phyloP scores from a whole-genome alignment of 768 basidiomycete species.

The Russula brevipes region DNA sequence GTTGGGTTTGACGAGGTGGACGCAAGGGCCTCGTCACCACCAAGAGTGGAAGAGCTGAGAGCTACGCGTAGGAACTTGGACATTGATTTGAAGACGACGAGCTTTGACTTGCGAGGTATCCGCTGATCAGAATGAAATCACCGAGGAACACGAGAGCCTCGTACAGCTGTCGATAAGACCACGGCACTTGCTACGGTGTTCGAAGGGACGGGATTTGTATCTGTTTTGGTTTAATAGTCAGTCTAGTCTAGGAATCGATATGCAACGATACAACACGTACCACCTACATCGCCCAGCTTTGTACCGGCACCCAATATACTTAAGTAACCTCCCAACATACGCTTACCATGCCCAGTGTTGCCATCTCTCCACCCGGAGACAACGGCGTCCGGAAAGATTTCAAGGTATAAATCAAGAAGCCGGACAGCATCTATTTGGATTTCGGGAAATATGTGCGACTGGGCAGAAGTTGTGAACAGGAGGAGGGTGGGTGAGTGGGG shows the following conservation, averaged over 20 bases:
- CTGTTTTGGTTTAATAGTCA: conserved; percentile 23
- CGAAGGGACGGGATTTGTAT: conserved; percentile 36
- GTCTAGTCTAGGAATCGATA: background rate
- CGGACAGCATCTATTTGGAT: conserved; percentile 87
- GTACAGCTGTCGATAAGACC: conserved; percentile 57
- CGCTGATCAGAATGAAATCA: background rate
- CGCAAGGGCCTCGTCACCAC: conserved; percentile 3
- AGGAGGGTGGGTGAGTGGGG: conserved; percentile 76
- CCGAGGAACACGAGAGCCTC: conserved; percentile 25
- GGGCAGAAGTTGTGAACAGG: conserved; percentile 83
- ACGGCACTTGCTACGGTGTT: conserved; percentile 62
- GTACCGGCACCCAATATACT: conserved; percentile 70
- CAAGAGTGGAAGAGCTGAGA: conserved; percentile 27
- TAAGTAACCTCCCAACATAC: conserved; percentile 74
- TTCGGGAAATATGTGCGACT: conserved; percentile 93
- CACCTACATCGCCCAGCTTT: conserved; percentile 54
- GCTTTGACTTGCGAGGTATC: conserved; percentile 54
- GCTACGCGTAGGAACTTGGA: conserved; percentile 58
- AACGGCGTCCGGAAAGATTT: conserved; percentile 60
- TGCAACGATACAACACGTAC: background rate
- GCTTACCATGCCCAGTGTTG: conserved; percentile 49
- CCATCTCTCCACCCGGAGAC: conserved; percentile 60
- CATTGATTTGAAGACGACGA: conserved; percentile 69
- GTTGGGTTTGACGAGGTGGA: conserved; percentile 36
- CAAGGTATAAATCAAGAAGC: conserved; percentile 70